Conservation (phyloP, 164 flowering plant species). For the Warburgia ugandensis region DNA sequence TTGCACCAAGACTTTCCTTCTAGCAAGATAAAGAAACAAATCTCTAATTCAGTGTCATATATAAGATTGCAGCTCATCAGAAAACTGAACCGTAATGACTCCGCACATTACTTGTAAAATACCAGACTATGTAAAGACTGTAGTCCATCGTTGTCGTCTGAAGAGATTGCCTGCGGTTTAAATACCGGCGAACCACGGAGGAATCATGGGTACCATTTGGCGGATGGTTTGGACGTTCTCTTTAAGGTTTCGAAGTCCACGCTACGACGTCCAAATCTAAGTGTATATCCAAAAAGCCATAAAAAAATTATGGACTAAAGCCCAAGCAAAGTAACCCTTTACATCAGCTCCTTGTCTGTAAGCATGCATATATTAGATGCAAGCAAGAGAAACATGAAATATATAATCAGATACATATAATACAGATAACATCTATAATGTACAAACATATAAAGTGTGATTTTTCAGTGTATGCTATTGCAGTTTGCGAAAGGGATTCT, state of each 20-base stretch:
- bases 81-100: too few relatives aligned
- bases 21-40: too few relatives aligned
- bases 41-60: too few relatives aligned
- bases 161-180: background rate
- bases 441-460: background rate
- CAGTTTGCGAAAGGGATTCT: background rate
- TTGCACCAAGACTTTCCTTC: too few relatives aligned
- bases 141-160: background rate
- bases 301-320: slow-evolving; percentile 35
- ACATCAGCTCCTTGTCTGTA: slow-evolving; percentile 9
- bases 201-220: slow-evolving; percentile 28
- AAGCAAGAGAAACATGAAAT: too few relatives aligned
- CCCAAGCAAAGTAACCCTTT: slow-evolving; percentile 28
- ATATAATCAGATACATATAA: too few relatives aligned
- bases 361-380: background rate
- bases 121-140: too few relatives aligned
- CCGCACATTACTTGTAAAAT: too few relatives aligned
- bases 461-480: background rate
- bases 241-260: slow-evolving; percentile 24
- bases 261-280: slow-evolving; percentile 25
- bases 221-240: slow-evolving; percentile 37
- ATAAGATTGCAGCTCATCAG: too few relatives aligned
- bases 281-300: slow-evolving; percentile 24
- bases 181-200: background rate
- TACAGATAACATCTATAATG: too few relatives aligned